Percentiles rank a stretch among this genome's conserved stretches.
These are phyloP conservation scores for Picea abies DNA, from an alignment of 83 land plant species.

Conservation along the genomic window DNA sequence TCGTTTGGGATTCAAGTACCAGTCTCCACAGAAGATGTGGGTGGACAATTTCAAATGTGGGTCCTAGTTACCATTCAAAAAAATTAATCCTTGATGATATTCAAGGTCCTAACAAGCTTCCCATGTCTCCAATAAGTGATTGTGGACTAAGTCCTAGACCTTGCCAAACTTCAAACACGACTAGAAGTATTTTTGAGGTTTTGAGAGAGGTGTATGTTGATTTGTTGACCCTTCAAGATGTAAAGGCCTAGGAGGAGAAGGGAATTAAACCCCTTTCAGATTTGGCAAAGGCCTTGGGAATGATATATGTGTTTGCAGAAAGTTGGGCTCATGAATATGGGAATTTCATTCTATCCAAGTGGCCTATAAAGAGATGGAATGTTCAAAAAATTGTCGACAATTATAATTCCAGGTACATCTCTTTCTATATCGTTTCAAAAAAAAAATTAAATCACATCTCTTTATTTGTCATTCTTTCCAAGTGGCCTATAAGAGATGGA, in stretches of 20 bases:
- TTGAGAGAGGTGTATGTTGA: slow-evolving; percentile 76
- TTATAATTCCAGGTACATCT: slow-evolving; percentile 68
- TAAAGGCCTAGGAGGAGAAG: slow-evolving; percentile 83
- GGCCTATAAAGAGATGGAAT: slow-evolving; percentile 75
- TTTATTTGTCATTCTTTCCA: no score
- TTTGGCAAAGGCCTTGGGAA: slow-evolving; percentile 73
- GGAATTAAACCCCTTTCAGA: slow-evolving; percentile 76
- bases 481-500: no score
- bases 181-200: slow-evolving; percentile 59
- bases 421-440: background rate
- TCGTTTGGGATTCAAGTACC: slow-evolving; percentile 14
- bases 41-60: background rate
- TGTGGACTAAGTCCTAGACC: background rate
- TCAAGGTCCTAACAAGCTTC: background rate
- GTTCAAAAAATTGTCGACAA: slow-evolving; percentile 70
- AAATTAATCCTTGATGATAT: background rate
- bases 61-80: background rate
- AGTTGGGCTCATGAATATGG: slow-evolving; percentile 96
- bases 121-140: slow-evolving; percentile 2
- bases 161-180: slow-evolving; percentile 19
- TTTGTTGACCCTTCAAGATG: slow-evolving; percentile 77
- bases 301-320: slow-evolving; percentile 86
- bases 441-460: no score
- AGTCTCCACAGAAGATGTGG: background rate
- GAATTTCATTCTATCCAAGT: slow-evolving; percentile 72